These are phyloP conservation scores for Eutrema yunnanense DNA, from an alignment of 345 rosid species.

Conservation along the genomic window DNA sequence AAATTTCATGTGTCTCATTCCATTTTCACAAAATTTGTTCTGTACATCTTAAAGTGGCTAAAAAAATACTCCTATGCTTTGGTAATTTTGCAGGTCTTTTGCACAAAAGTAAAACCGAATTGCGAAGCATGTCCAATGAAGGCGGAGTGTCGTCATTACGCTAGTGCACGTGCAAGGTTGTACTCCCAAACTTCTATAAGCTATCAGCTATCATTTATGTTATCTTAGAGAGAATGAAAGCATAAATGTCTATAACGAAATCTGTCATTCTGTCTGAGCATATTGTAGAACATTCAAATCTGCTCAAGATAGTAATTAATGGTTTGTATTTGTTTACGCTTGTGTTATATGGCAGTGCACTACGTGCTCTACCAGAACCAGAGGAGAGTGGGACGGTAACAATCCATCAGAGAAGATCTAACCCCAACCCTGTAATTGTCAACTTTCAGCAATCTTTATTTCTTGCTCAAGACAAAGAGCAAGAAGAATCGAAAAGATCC, in stretches of 20 bases:
- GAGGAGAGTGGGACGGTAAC: conserved; percentile 44
- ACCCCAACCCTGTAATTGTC: conserved; percentile 25
- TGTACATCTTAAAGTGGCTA: background rate
- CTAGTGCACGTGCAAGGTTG: conserved; percentile 90
- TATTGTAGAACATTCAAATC: background rate
- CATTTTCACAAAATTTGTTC: background rate
- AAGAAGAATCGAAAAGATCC: background rate
- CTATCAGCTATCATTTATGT: no score
- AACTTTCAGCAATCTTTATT: conserved; percentile 35
- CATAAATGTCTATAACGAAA: no score
- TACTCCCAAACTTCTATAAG: no score
- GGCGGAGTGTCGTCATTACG: conserved; percentile 85
- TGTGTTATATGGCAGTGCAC: conserved; percentile 42
- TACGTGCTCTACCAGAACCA: conserved; percentile 56
- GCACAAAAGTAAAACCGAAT: conserved; percentile 78
- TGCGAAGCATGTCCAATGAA: conserved; percentile 94
- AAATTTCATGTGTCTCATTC: background rate
- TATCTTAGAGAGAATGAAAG: no score
- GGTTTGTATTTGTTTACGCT: no score
- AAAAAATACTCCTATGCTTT: background rate
- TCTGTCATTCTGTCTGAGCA: background rate
- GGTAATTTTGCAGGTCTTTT: conserved; percentile 61
- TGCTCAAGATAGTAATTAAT: background rate
- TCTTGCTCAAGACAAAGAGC: conserved; percentile 24
- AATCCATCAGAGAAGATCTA: conserved; percentile 19